Conservation (phyloP, 2,329 filamentous ascomycete species). For the Trichoderma sp. region DNA sequence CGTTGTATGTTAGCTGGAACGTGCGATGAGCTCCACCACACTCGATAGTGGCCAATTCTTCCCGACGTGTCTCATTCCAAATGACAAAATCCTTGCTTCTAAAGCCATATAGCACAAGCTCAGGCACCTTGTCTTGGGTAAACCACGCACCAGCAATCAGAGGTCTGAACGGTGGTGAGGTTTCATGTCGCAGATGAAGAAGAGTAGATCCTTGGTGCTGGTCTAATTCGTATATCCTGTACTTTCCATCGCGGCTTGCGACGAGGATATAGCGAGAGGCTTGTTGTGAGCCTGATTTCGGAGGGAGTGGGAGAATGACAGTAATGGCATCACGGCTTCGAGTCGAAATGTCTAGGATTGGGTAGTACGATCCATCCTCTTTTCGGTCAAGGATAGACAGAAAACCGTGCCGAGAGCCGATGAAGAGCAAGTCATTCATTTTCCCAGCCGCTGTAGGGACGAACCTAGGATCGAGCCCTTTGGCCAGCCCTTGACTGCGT, state of each 20-base stretch:
- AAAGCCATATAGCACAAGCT: slow-evolving; percentile 78
- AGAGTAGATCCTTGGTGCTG: slow-evolving; percentile 22
- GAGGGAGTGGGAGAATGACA: slow-evolving; percentile 52
- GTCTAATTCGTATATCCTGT: slow-evolving; percentile 58
- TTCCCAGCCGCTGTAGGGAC: slow-evolving; percentile 47
- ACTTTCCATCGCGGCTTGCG: slow-evolving; percentile 74
- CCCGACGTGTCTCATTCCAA: slow-evolving; percentile 71
- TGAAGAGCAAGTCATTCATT: slow-evolving; percentile 42
- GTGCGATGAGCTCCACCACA: slow-evolving; percentile 83
- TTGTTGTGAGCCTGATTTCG: slow-evolving; percentile 20
- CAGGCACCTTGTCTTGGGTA: slow-evolving; percentile 34
- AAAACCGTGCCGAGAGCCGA: slow-evolving; percentile 54
- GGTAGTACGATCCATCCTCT: slow-evolving; percentile 28
- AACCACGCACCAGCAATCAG: slow-evolving; percentile 74
- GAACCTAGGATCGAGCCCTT: slow-evolving; percentile 47
- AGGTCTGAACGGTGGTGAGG: slow-evolving; percentile 67
- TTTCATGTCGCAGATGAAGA: slow-evolving; percentile 61
- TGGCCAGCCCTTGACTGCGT: slow-evolving; percentile 31
- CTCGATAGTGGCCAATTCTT: slow-evolving; percentile 68
- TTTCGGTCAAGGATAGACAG: slow-evolving; percentile 37
- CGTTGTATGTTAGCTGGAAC: slow-evolving; percentile 53
- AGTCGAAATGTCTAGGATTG: slow-evolving; percentile 37
- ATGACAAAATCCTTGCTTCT: slow-evolving; percentile 74
- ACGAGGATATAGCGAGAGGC: slow-evolving; percentile 56
- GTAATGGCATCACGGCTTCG: slow-evolving; percentile 65